Evolutionary conservation across 805 yeast species (phyloP).

Genomic region (Ogataea neopini): DNA sequence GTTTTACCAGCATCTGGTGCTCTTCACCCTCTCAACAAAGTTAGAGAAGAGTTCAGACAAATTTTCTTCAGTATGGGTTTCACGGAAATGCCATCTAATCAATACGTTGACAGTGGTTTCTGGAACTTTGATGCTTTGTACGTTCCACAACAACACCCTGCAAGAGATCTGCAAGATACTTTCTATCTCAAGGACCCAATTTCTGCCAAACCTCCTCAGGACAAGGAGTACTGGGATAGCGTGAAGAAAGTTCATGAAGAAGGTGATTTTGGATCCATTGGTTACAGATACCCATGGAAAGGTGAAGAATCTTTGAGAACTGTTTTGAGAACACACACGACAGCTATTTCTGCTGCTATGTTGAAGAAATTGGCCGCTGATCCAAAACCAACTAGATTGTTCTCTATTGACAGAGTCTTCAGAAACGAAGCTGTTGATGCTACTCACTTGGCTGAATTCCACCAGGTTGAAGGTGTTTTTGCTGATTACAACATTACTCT

Average conservation of each 20-base stretch:
- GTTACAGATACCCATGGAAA: constrained; percentile 98
- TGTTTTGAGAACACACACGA: constrained; percentile 96
- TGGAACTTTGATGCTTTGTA: constrained; percentile 97
- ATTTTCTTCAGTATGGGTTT: constrained; percentile 98
- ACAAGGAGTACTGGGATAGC: constrained; percentile 73
- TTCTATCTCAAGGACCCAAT: constrained; percentile 94
- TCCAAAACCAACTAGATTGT: constrained; percentile 87
- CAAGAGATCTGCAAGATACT: constrained; percentile 98
- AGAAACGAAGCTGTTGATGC: constrained; percentile 99
- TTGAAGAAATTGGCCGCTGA: constrained; percentile 82
- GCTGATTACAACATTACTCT: constrained; percentile 94
- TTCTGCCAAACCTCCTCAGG: constrained; percentile 79
- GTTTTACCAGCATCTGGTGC: constrained; percentile 85
- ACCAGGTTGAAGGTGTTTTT: constrained; percentile 98
- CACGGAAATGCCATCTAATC: constrained; percentile 98
- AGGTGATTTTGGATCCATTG: constrained; percentile 92
- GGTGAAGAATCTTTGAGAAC: constrained; percentile 85
- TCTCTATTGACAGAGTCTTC: constrained; percentile 97
- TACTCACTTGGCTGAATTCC: constrained; percentile 98
- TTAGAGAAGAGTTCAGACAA: constrained; percentile 96
- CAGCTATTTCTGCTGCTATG: constrained; percentile 90
- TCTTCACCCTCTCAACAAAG: constrained; percentile 93
- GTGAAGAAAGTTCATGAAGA: constrained; percentile 82
- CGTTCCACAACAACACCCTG: constrained; percentile 99
- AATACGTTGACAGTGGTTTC: constrained; percentile 96